These are phyloP conservation scores for Gossypium ekmanianum DNA, from an alignment of 345 rosid species.

Conservation along the genomic window DNA sequence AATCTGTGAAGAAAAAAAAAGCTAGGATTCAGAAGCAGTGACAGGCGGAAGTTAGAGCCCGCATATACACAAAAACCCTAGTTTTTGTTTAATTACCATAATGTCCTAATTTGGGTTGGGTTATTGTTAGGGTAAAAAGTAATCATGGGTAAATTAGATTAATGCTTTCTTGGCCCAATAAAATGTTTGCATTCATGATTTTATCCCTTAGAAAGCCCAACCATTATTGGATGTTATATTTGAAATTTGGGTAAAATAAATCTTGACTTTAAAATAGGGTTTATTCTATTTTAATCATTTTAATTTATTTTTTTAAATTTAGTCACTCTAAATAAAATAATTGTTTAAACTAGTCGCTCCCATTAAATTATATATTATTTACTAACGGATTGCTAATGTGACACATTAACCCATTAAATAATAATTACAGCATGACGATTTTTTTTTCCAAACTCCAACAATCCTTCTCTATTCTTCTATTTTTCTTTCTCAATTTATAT, in stretches of 20 bases:
- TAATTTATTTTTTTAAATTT: too few relatives aligned
- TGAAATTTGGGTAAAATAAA: background rate
- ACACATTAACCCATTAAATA: too few relatives aligned
- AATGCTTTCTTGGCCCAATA: background rate
- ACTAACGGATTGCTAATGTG: fast-evolving
- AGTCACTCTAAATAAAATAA: too few relatives aligned
- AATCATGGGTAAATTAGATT: background rate
- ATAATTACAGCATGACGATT: too few relatives aligned
- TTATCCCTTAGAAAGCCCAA: background rate
- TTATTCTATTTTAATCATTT: too few relatives aligned
- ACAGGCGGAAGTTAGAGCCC: background rate
- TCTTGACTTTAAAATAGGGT: too few relatives aligned
- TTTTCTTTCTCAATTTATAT: too few relatives aligned
- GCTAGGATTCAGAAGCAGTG: slow-evolving; percentile 2
- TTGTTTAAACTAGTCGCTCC: fast-evolving
- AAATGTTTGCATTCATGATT: background rate
- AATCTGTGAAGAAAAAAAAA: background rate
- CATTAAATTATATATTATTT: too few relatives aligned
- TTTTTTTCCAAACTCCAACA: too few relatives aligned
- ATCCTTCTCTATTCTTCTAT: too few relatives aligned
- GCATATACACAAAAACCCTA: slow-evolving; percentile 34
- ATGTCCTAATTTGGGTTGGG: background rate
- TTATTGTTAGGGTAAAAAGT: background rate
- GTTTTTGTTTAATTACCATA: slow-evolving; percentile 13
- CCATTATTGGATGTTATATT: background rate